These are phyloP conservation scores for Xylaria acuta DNA, from an alignment of 495 filamentous ascomycete genomes.

Conservation along the genomic window DNA sequence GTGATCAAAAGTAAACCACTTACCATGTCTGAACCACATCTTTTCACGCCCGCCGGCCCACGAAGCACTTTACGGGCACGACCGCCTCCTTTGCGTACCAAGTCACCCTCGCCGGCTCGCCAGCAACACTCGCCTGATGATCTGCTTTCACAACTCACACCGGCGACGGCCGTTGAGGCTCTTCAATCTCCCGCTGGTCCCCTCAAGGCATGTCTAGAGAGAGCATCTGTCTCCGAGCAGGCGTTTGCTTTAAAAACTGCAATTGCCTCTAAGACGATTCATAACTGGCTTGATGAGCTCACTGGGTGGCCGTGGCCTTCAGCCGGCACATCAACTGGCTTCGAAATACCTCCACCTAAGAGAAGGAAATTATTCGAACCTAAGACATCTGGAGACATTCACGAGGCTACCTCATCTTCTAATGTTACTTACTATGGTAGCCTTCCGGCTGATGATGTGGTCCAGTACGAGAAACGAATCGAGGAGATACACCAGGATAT, in stretches of 20 bases:
- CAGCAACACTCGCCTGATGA: slow-evolving; percentile 48
- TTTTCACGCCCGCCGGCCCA: slow-evolving; percentile 35
- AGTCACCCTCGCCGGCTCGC: slow-evolving; percentile 45
- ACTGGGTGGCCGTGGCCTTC: slow-evolving; percentile 75
- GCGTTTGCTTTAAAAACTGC: slow-evolving; percentile 77
- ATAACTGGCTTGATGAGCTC: slow-evolving; percentile 79
- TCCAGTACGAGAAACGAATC: slow-evolving; percentile 72
- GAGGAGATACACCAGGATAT: slow-evolving; percentile 79
- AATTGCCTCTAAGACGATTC: slow-evolving; percentile 73
- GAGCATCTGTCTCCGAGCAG: slow-evolving; percentile 69
- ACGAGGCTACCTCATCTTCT: slow-evolving; percentile 24
- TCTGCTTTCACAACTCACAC: slow-evolving; percentile 51
- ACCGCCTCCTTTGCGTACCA: slow-evolving; percentile 33
- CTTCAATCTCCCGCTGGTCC: slow-evolving; percentile 59
- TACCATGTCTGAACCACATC: slow-evolving; percentile 37
- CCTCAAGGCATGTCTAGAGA: slow-evolving; percentile 67
- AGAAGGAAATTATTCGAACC: slow-evolving; percentile 42
- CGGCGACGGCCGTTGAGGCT: slow-evolving; percentile 49
- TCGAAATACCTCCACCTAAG: slow-evolving; percentile 59
- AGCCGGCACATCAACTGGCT: slow-evolving; percentile 57
- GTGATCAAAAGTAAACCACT: neutral
- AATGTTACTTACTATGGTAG: slow-evolving; percentile 69
- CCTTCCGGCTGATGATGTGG: slow-evolving; percentile 65
- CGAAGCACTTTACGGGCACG: slow-evolving; percentile 35
- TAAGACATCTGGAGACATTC: slow-evolving; percentile 15